Evolutionary conservation across 805 yeast genomes (phyloP).

Genomic region (Wickerhamiella siamensis): DNA sequence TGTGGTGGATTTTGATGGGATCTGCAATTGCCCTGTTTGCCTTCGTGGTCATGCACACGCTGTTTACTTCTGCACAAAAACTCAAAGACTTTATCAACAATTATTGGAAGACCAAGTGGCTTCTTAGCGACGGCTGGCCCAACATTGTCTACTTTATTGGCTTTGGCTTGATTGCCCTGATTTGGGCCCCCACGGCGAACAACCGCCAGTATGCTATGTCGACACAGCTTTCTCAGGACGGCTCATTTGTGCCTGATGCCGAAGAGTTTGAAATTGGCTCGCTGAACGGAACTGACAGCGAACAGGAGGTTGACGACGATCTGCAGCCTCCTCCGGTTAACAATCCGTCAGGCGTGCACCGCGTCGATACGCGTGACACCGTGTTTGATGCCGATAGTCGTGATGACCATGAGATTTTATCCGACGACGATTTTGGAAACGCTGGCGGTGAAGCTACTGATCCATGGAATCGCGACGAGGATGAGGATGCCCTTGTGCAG

Average conservation of each 20-base stretch:
- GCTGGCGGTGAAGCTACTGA: neutral
- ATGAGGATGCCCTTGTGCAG: slow-evolving; percentile 15
- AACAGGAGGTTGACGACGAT: slow-evolving; percentile 21
- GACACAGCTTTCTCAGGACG: slow-evolving; percentile 72
- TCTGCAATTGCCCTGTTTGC: slow-evolving; percentile 56
- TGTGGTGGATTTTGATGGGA: slow-evolving; percentile 59
- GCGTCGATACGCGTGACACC: slow-evolving; percentile 4
- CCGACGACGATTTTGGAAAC: slow-evolving; percentile 4
- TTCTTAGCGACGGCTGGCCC: slow-evolving; percentile 89
- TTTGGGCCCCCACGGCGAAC: slow-evolving; percentile 97
- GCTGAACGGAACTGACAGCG: slow-evolving; percentile 29
- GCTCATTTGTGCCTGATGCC: slow-evolving; percentile 31
- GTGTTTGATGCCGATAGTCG: slow-evolving; percentile 12
- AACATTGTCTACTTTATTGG: slow-evolving; percentile 73
- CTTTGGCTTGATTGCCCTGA: slow-evolving; percentile 68
- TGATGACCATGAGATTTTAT: slow-evolving; percentile 10
- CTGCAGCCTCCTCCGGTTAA: slow-evolving; percentile 1
- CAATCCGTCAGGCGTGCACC: slow-evolving; percentile 7
- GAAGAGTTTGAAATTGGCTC: slow-evolving; percentile 55
- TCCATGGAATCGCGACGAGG: slow-evolving; percentile 7
- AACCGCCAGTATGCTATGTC: slow-evolving; percentile 91
- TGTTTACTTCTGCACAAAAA: slow-evolving; percentile 60
- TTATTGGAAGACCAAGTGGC: slow-evolving; percentile 86
- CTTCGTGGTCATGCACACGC: slow-evolving; percentile 56
- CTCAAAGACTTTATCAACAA: slow-evolving; percentile 64